phyloP scores from a whole-genome alignment of 2,329 filamentous ascomycete genomes.

The Xylaria sp. region DNA sequence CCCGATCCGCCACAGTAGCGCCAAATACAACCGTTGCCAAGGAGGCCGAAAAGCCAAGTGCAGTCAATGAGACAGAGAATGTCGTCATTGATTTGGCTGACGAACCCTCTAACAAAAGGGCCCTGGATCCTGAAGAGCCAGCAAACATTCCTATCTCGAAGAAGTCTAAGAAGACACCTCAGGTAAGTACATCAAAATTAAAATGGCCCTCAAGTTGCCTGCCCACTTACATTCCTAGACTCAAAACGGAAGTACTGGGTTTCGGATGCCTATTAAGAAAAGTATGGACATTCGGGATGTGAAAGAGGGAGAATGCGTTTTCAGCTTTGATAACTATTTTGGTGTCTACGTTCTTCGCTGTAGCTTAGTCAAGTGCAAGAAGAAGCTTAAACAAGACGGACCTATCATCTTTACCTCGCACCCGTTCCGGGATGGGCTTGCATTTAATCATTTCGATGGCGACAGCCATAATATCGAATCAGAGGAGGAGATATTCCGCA shows the following conservation, averaged over 20 bases:
- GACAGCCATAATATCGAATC: slow-evolving; percentile 15
- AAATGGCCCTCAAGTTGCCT: not conserved
- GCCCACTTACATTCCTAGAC: not conserved
- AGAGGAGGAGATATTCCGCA: slow-evolving; percentile 28
- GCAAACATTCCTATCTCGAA: slow-evolving; percentile 3
- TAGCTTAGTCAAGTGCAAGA: slow-evolving; percentile 25
- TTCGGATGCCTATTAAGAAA: slow-evolving; percentile 5
- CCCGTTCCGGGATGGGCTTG: slow-evolving; percentile 25
- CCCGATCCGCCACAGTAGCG: not conserved
- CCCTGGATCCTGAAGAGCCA: not conserved
- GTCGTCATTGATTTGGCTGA: not conserved
- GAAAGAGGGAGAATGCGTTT: slow-evolving; percentile 24
- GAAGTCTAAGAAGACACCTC: slow-evolving; percentile 21
- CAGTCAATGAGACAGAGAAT: not conserved
- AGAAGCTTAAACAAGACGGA: slow-evolving; percentile 11
- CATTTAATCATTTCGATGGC: slow-evolving; percentile 22
- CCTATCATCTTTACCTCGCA: slow-evolving; percentile 28
- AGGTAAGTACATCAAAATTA: not conserved
- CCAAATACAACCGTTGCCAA: not conserved
- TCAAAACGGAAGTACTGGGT: too few relatives aligned
- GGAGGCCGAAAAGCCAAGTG: not conserved
- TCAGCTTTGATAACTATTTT: slow-evolving; percentile 7
- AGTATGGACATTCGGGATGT: slow-evolving; percentile 3
- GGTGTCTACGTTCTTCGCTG: slow-evolving; percentile 32
- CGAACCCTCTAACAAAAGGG: slow-evolving; percentile 15